Evolutionary conservation across 306 rosid species (phyloP), one percentile per base, ranked within the genome.

Genomic region (Lathyrus sativus): DNA sequence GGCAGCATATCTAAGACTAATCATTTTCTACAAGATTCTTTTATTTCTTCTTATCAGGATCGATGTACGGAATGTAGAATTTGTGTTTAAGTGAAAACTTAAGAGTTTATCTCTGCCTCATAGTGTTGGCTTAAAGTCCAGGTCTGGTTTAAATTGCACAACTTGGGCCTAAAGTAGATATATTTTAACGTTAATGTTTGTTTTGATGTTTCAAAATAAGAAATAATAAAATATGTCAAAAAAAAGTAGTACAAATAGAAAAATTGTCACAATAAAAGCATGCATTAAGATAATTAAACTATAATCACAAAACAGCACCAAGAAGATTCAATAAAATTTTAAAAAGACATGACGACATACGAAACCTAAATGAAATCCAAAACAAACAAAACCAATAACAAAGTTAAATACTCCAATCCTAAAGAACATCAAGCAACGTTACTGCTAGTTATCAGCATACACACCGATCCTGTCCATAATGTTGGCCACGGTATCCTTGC

Each of bases 391-490:
- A 6, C 17, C 1, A 2, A 15, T 7, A 14, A 14, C 17, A 9
- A 49, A 17, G 24, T 49, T 2, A 1, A 7, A 49, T 3, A 50
- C 6, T 1, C 0, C 5, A 9, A 18, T n/a, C 4, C 4, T 18
- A 9, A 18, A 9, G 22, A 28, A 28, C 24, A 41, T 2, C 3
- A 1, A 13, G 8, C 31, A 64, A 44, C 0, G 3, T 6, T 33
- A 33, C 3, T 6, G 2, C 18, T 39, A 66, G 19, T 1, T 11
- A 10, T 37, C 78, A 7, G 33, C 45, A 29, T 31, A 71, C 3
- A 46, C 62, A 0, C 68, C 78, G 62, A 83, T 85, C 0, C 69
- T 9, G 54, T 80, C 89, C 26, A 88, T 78, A 0, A 85, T 79
- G 0, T 67, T 71, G 0, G 67, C 81, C 0, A 85, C 73, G 0